phyloP scores from a whole-genome alignment of 805 yeast genomes.

The Saccharomycopsis amapae region DNA sequence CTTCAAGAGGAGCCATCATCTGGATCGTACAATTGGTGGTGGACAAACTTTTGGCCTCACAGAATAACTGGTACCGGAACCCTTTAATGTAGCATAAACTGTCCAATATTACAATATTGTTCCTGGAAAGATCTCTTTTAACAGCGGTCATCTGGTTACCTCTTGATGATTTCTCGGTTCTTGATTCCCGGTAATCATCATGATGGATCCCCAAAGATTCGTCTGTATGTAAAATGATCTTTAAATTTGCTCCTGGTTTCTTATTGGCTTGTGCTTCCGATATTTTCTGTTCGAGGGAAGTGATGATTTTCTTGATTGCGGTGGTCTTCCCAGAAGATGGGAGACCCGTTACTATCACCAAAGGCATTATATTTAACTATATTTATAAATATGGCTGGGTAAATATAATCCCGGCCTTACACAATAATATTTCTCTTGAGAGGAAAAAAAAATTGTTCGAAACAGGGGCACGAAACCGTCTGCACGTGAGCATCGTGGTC shows the following conservation, averaged over 20 bases:
- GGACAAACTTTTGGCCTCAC: conserved; percentile 81
- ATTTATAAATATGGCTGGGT: too few species aligned
- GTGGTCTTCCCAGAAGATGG: conserved; percentile 83
- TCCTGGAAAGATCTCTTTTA: conserved; percentile 64
- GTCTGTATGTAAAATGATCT: conserved; percentile 68
- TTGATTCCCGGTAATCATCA: conserved; percentile 60
- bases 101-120: conserved; percentile 75
- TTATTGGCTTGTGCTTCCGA: conserved; percentile 33
- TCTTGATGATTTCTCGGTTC: conserved; percentile 71
- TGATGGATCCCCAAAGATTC: conserved; percentile 69
- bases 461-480: too few species aligned
- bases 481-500: too few species aligned
- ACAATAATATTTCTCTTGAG: too few species aligned
- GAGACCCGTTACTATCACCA: conserved; percentile 73
- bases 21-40: conserved; percentile 83
- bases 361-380: conserved; percentile 86
- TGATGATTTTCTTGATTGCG: conserved; percentile 52
- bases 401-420: too few species aligned
- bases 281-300: conserved; percentile 41
- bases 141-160: conserved; percentile 86
- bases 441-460: too few species aligned
- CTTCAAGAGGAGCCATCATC: conserved; percentile 59
- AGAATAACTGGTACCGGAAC: conserved; percentile 84
- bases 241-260: conserved; percentile 44
- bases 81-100: conserved; percentile 89